Base-by-base conservation (phyloP, 2,329 filamentous ascomycete species). In the Colletotrichum falcatum region DNA sequence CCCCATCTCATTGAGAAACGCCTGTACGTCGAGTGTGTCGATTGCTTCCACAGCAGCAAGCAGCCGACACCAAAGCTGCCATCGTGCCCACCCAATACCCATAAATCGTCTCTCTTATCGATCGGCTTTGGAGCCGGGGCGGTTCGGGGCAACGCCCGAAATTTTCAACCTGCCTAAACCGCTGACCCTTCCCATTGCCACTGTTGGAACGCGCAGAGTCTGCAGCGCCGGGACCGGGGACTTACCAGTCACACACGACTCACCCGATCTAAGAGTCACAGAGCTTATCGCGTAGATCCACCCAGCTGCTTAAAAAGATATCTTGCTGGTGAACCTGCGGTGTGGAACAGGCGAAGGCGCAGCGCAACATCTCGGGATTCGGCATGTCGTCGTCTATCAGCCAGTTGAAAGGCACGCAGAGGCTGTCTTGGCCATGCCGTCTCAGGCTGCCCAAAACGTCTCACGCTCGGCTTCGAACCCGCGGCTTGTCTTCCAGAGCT, bases 191-290 rank as follows among this genome's bases (percentile, higher is more conserved):
- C 26, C 55, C 37, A 58, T 48, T 65, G 58, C 49, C 46, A 42
- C 26, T 70, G 51, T 37, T 58, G 42, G 35, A 18, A 66, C 63
- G n/a, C 30, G 18, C 20, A 67, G 42, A 59, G n/a, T 53, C 64
- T 70, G 64, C 53, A 62, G 51, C 53, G 58, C 58, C 64, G 63
- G 58, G 58, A 59, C 60, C 67, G 67, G 63, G 63, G 63, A 58
- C 49, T 51, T 37, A 33, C 48, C 62, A 62, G 67, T 58, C 67
- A 61, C 8, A 51, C 58, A 59, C 67, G 56, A 70, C 63, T 70
- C 64, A 70, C 63, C 46, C 55, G 42, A 66, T 44, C 35, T 18
- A 33, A 28, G 63, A 66, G 67, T 70, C 67, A 70, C 23, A 71
- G 46, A 58, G 35, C 60, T 49, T 62, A 60, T 68, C 58, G 58